These are phyloP conservation scores for Sclerospora graminicola DNA, from an alignment of 352 stramenopile species.

Conservation along the genomic window DNA sequence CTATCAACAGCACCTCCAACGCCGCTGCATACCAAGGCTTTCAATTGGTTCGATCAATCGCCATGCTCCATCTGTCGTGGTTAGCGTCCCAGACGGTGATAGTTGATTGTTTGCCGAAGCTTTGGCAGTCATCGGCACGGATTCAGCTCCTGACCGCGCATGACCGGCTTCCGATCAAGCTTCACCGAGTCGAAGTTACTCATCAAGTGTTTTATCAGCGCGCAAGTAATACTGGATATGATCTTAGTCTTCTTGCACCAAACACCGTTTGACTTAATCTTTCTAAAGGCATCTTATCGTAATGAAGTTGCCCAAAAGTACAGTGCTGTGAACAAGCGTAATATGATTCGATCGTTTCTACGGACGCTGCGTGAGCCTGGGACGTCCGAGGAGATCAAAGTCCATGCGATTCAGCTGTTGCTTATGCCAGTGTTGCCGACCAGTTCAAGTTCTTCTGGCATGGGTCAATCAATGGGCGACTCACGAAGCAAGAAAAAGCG, in stretches of 20 bases:
- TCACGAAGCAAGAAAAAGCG: conserved; percentile 26
- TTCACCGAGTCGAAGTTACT: conserved; percentile 93
- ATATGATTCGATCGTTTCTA: conserved; percentile 86
- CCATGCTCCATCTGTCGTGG: conserved; percentile 84
- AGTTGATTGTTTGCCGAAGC: conserved; percentile 89
- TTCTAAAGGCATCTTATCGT: conserved; percentile 86
- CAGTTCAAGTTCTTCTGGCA: no score
- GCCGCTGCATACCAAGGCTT: conserved; percentile 93
- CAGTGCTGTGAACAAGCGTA: conserved; percentile 58
- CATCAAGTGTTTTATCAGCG: conserved; percentile 92
- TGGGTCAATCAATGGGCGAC: conserved; percentile 6
- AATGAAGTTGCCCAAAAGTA: conserved; percentile 72
- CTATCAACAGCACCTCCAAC: no score
- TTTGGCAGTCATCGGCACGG: conserved; percentile 87
- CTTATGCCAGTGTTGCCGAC: conserved; percentile 89
- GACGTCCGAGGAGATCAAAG: conserved; percentile 85
- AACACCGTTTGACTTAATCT: conserved; percentile 90
- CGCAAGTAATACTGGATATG: conserved; percentile 94
- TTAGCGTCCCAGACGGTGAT: conserved; percentile 82
- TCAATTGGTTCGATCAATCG: conserved; percentile 85
- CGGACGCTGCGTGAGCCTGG: conserved; percentile 69
- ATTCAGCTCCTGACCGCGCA: conserved; percentile 60
- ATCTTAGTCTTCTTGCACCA: conserved; percentile 91
- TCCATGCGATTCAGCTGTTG: conserved; percentile 88
- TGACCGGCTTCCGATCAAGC: conserved; percentile 81